Evolutionary conservation across 805 yeast species (phyloP).

Genomic region (Yamadazyma insecticola): DNA sequence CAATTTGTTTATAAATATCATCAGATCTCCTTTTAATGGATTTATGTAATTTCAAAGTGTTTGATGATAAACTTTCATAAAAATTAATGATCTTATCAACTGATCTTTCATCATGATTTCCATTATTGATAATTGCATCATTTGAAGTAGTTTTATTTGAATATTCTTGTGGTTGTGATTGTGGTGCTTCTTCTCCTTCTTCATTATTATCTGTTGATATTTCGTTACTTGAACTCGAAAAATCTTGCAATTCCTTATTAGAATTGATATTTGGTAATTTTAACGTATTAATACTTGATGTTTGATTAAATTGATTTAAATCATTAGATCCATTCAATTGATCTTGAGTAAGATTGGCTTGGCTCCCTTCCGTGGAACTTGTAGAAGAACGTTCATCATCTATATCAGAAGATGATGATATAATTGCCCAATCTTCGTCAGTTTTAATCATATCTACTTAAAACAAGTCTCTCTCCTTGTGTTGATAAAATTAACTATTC

Average conservation of each 20-base stretch:
- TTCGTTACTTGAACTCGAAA: too few relatives aligned
- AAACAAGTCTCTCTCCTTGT: too few relatives aligned
- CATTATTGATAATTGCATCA: background rate
- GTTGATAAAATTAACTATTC: too few relatives aligned
- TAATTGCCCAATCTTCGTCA: constrained; percentile 44
- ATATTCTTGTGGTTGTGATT: too few relatives aligned
- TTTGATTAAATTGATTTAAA: constrained; percentile 2
- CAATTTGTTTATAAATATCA: constrained; percentile 11
- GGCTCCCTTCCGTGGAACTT: constrained; percentile 5
- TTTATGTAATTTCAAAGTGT: constrained; percentile 13
- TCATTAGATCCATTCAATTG: constrained; percentile 2
- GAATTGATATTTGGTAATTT: constrained; percentile 10
- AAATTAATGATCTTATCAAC: constrained; percentile 15
- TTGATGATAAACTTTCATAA: constrained; percentile 18
- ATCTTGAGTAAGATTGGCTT: background rate
- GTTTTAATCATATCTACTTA: too few relatives aligned
- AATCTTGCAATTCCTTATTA: too few relatives aligned
- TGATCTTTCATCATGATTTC: constrained; percentile 2
- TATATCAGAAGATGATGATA: constrained; percentile 37
- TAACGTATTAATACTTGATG: constrained; percentile 14
- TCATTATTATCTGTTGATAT: too few relatives aligned
- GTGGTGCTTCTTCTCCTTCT: too few relatives aligned
- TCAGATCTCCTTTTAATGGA: constrained; percentile 19
- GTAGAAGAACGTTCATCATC: constrained; percentile 27
- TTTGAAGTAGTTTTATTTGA: background rate